Evolutionary conservation across 1,284 basidiomycete species (phyloP).

Genomic region (Irpex sp.): DNA sequence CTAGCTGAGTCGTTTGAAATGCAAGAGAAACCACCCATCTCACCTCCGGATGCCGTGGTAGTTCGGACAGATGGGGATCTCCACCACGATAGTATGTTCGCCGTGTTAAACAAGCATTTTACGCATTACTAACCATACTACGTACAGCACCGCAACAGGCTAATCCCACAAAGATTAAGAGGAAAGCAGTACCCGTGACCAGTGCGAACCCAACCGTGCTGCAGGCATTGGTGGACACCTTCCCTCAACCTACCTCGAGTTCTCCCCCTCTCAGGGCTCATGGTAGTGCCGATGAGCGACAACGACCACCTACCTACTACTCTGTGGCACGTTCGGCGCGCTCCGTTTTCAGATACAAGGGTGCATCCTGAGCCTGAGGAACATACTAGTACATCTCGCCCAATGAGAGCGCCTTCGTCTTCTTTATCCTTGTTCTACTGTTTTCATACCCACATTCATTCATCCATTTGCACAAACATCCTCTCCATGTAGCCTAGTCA

Average conservation of each 20-base stretch:
- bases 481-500: no score
- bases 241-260: no score
- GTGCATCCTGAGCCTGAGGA: no score
- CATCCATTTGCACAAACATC: no score
- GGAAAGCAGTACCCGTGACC: no score
- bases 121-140: no score
- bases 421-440: no score
- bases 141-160: not conserved
- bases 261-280: not conserved
- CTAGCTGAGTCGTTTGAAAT: not conserved
- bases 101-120: no score
- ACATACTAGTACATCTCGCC: no score
- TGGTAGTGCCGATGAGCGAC: not conserved
- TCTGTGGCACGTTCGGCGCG: not conserved
- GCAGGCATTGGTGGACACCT: not conserved
- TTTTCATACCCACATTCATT: no score
- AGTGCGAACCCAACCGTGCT: not conserved
- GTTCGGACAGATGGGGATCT: not conserved
- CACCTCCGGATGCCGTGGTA: not conserved
- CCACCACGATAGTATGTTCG: not conserved
- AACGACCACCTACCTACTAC: not conserved
- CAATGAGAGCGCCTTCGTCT: no score
- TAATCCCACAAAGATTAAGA: no score
- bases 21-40: not conserved
- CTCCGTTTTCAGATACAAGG: not conserved